A percentile compares a stretch with the other conserved stretches of the same genome.
These are phyloP conservation scores for Lepidium aucheri DNA, from an alignment of 345 rosid genomes.

Conservation along the genomic window DNA sequence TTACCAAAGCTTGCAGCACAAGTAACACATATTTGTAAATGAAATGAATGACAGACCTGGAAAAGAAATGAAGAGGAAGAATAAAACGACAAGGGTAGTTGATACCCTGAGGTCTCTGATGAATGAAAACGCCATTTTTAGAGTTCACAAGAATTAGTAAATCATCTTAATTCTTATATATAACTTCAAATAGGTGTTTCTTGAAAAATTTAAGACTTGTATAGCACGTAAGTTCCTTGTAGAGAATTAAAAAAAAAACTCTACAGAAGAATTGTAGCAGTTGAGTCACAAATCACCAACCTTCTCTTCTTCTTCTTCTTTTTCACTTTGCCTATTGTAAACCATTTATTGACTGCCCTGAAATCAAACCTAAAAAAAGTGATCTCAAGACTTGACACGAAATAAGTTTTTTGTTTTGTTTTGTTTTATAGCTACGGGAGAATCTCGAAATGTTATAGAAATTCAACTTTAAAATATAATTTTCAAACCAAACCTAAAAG, in stretches of 20 bases:
- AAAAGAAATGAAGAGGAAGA: conserved; percentile 30
- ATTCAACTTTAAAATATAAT: not conserved
- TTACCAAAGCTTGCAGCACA: not conserved
- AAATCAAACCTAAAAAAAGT: conserved; percentile 8
- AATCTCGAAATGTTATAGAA: not conserved
- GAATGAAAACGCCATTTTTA: conserved; percentile 38
- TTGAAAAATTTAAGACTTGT: conserved; percentile 8
- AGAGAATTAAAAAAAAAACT: not conserved
- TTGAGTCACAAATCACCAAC: conserved; percentile 64
- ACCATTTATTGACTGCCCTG: not conserved
- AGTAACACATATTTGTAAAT: not conserved
- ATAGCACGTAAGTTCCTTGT: conserved; percentile 16
- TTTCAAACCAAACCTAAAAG: conserved; percentile 37
- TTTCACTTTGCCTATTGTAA: not conserved
- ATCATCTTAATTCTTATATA: conserved; percentile 7
- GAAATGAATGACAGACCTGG: conserved; percentile 23
- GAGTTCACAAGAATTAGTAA: not conserved
- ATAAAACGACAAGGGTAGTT: conserved; percentile 14
- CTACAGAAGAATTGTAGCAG: conserved; percentile 34
- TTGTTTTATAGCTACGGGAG: not conserved
- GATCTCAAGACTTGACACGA: conserved; percentile 1
- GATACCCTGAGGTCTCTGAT: conserved; percentile 22
- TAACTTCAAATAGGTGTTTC: not conserved
- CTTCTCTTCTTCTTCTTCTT: not conserved
- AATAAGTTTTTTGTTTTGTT: not conserved